Evolutionary conservation across 2,329 filamentous ascomycete genomes (phyloP), one percentile per base, ranked within the genome.

Genomic region (Pseudopithomyces maydicus): DNA sequence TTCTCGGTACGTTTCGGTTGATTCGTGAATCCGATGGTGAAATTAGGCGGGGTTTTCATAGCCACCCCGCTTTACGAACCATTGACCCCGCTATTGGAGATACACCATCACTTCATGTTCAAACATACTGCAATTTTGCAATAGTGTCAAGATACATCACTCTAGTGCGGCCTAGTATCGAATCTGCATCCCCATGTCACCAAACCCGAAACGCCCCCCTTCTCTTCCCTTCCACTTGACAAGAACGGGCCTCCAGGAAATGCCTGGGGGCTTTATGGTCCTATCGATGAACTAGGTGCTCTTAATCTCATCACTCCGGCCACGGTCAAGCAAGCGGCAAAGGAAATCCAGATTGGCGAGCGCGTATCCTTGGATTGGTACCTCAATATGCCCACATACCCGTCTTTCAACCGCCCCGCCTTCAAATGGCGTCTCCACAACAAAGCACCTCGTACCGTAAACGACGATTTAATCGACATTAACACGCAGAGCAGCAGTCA

Each of bases 241-340:
- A 79, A 80, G 45, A 69, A 77, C 54, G 82, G 82, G 0, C 82
- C 83, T 6, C 76, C 71, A 2, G 80, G 81, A 7, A 85, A 85
- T 55, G 81, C 84, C 6, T 86, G 84, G 84, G 82, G 82, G 0
- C 78, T 84, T 4, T 85, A 82, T 58, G 83, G 83, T 2, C 65
- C 74, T 5, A 55, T 74, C 2, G 84, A 86, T 56, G 74, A 85
- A 60, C 74, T 84, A 11, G 84, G 84, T 22, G 83, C 81, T 63
- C 74, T 86, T 1, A 85, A 85, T 66, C 75, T 84, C 2, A 76
- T 86, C 52, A 85, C 82, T 0, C 77, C 80, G 0, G 67, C 74
- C n/a, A 75, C 74, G 11, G 74, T 81, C 19, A 71, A 72, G 7
- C 67, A 72, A 6, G 80, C 80, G 0, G 75, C 80, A 0, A 68